phyloP scores from a whole-genome alignment of 2,329 filamentous ascomycete genomes.

The Trichoderma arundinaceum region DNA sequence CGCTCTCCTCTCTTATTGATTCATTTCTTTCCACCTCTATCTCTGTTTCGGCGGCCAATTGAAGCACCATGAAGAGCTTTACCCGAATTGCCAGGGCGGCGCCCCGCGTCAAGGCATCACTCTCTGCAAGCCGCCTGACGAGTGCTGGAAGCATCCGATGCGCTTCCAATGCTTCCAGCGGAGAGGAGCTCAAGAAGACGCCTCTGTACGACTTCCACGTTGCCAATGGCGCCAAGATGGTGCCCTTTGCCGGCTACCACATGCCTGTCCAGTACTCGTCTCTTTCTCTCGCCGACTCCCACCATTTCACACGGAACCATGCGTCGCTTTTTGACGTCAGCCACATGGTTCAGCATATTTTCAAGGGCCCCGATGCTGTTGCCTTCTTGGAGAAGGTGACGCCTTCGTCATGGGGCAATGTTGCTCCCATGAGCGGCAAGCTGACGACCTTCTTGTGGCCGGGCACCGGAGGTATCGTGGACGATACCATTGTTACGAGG shows the following conservation, averaged over 20 bases:
- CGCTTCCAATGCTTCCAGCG: constrained; percentile 40
- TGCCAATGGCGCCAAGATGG: constrained; percentile 85
- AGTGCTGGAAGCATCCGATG: constrained; percentile 37
- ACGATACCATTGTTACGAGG: constrained; percentile 89
- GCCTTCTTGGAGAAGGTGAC: constrained; percentile 85
- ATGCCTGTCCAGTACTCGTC: constrained; percentile 92
- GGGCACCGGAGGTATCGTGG: constrained; percentile 85
- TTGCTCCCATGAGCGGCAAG: constrained; percentile 73
- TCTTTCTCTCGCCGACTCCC: constrained; percentile 79
- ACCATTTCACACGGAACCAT: constrained; percentile 86
- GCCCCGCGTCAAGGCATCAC: constrained; percentile 39
- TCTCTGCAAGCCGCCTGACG: constrained; percentile 34
- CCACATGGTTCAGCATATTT: constrained; percentile 93
- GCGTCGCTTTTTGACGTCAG: constrained; percentile 94
- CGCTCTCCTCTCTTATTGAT: background rate
- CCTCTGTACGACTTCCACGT: constrained; percentile 81
- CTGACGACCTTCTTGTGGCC: constrained; percentile 84
- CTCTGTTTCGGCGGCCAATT: constrained; percentile 3
- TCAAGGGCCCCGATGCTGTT: constrained; percentile 79
- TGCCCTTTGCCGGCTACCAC: constrained; percentile 89
- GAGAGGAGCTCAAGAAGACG: constrained; percentile 62
- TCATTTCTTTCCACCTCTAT: constrained; percentile 30
- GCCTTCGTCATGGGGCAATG: constrained; percentile 70
- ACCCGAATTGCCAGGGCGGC: constrained; percentile 42
- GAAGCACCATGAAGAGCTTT: constrained; percentile 43